phyloP scores from a whole-genome alignment of 306 rosid species.

The Cajanus cajan region DNA sequence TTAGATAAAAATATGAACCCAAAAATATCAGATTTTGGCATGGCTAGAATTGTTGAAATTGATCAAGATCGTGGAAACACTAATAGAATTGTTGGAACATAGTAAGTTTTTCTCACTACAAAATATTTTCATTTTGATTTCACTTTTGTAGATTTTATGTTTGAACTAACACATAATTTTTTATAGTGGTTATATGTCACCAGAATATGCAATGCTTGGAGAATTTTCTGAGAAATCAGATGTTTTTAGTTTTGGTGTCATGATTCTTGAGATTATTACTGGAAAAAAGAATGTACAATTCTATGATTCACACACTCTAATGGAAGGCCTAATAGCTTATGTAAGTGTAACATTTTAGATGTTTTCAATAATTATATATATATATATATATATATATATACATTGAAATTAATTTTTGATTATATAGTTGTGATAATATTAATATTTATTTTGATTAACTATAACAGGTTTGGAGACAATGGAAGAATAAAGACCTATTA shows the following conservation, averaged over 20 bases:
- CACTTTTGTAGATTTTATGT: too few species aligned
- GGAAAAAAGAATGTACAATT: not conserved
- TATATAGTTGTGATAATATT: too few species aligned
- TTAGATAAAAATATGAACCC: too few species aligned
- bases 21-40: too few species aligned
- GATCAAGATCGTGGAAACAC: not conserved
- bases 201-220: not conserved
- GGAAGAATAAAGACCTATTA: not conserved
- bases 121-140: too few species aligned
- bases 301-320: not conserved
- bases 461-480: not conserved
- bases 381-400: too few species aligned
- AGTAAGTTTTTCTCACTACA: not conserved
- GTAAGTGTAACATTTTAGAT: not conserved
- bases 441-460: too few species aligned
- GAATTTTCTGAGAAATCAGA: not conserved
- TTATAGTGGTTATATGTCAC: not conserved
- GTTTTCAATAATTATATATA: too few species aligned
- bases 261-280: not conserved
- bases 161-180: too few species aligned
- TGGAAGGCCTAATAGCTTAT: not conserved
- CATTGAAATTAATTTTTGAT: too few species aligned
- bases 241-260: not conserved
- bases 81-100: not conserved
- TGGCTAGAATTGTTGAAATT: not conserved